Percentiles rank a stretch among this genome's conserved stretches.
Conservation (phyloP, 2,329 filamentous ascomycete genomes). For the Colletotrichum noveboracense region DNA sequence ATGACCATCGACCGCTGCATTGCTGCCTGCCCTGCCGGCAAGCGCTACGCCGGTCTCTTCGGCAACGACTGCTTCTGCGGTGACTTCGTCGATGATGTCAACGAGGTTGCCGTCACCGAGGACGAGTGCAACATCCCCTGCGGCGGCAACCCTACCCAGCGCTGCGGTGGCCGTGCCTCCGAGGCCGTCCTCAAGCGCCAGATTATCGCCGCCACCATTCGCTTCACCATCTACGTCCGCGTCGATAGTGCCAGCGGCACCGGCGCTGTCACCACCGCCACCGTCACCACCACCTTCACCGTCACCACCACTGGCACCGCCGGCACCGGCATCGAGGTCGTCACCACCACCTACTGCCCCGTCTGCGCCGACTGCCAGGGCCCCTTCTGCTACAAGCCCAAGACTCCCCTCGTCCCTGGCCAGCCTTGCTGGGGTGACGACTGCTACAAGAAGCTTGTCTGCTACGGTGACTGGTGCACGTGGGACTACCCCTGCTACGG, state of each 20-base stretch:
- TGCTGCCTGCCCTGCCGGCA: constrained; percentile 24
- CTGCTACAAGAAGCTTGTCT: constrained; percentile 35
- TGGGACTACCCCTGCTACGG: constrained; percentile 32
- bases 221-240: constrained; percentile 15
- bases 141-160: constrained; percentile 41
- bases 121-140: constrained; percentile 41
- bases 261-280: not conserved
- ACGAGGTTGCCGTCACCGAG: constrained; percentile 4
- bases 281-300: not conserved
- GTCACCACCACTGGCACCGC: not conserved
- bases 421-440: constrained; percentile 23
- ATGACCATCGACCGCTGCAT: constrained; percentile 31
- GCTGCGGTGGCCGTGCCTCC: constrained; percentile 45
- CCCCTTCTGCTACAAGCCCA: constrained; percentile 9
- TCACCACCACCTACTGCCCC: constrained; percentile 14
- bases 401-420: not conserved
- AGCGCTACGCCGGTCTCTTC: constrained; percentile 8
- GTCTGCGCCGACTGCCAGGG: constrained; percentile 5
- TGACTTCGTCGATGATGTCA: constrained; percentile 17
- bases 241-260: not conserved
- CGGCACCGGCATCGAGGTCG: not conserved
- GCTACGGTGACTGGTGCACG: constrained; percentile 37
- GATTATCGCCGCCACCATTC: not conserved
- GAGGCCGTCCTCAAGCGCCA: not conserved
- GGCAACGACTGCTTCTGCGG: constrained; percentile 28